Base-by-base conservation (phyloP, 306 rosid species). In the Gastrolobium villosum region DNA sequence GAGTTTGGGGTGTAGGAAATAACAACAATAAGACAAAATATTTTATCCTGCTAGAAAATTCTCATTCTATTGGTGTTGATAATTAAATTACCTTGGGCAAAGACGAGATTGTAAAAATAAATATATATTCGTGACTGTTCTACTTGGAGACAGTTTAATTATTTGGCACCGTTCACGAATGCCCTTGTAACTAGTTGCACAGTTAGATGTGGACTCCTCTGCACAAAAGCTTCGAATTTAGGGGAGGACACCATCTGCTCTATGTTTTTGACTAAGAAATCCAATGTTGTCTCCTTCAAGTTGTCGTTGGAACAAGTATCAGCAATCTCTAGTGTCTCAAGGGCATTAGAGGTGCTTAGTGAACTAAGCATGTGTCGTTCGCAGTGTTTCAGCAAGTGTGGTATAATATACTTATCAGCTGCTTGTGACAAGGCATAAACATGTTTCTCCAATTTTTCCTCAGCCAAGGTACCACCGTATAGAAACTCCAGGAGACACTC, bases 391-490 rank as follows among this genome's bases (percentile, higher is more conserved):
- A 69, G 82, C 39, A 92, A 73, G 61, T 89, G 91, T 7, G 90
- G 65, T 20, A 95, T 87, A 10, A 73, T 84, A 65, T 95, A 95
- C 85, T 95, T 95, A 11, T 95, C 92, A 4, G 97, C 98, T 10
- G 98, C 98, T 4, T 81, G 67, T 7, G 90, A 84, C 70, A 95
- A 55, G 0, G 98, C 75, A 44, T 86, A 86, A 2, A 86, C 90
- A 61, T 94, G 92, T 71, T 82, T 81, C 71, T 71, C 89, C 88
- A 91, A 20, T 78, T 80, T 88, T 14, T 92, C 87, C 14, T 39
- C 60, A 0, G 74, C 7, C 80, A 95, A 61, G 5, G 69, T 61
- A 4, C 98, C 99, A 5, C 84, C 65, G 60, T 95, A 92, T 32
- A 95, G 89, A 71, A 91, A 89, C 76, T 95, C 97, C 3, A 92